Percentiles rank a stretch among this genome's conserved stretches.
These are phyloP conservation scores for Leucoagaricus sp. DNA, from an alignment of 1,284 basidiomycete species.

Conservation along the genomic window DNA sequence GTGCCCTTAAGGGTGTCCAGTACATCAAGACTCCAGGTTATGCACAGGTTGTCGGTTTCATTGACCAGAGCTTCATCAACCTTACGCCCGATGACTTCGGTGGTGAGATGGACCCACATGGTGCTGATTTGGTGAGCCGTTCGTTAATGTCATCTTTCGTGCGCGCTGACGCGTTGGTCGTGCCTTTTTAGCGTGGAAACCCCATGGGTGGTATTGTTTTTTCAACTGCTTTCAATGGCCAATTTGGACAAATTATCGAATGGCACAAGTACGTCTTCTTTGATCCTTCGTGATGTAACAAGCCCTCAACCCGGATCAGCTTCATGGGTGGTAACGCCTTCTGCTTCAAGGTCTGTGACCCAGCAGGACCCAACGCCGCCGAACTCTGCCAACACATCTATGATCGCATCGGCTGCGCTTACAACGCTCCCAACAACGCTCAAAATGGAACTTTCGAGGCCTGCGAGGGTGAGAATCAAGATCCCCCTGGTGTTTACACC, in stretches of 20 bases:
- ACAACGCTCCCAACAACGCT: constrained; percentile 69
- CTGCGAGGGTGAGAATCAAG: constrained; percentile 66
- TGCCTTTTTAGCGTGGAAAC: constrained; percentile 48
- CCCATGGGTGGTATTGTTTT: constrained; percentile 65
- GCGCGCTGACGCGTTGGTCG: too few species aligned
- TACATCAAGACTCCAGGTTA: constrained; percentile 63
- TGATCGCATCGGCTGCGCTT: constrained; percentile 70
- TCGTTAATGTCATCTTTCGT: too few species aligned
- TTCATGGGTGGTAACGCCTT: constrained; percentile 64
- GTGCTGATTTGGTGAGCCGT: constrained; percentile 61
- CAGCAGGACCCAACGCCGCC: constrained; percentile 47
- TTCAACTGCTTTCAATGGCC: constrained; percentile 52
- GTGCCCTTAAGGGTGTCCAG: constrained; percentile 50
- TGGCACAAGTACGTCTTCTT: constrained; percentile 55
- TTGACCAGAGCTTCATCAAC: constrained; percentile 65
- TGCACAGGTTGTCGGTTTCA: constrained; percentile 59
- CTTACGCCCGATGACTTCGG: constrained; percentile 56
- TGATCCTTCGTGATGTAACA: background rate
- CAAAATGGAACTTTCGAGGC: constrained; percentile 55
- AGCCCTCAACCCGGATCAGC: constrained; percentile 22
- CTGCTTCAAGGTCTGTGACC: constrained; percentile 65
- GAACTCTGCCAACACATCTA: constrained; percentile 61
- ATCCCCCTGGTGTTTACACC: constrained; percentile 41
- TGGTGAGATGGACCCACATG: constrained; percentile 73
- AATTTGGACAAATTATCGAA: constrained; percentile 51